Evolutionary conservation across 2,329 filamentous ascomycete species (phyloP).

Genomic region (Colletotrichum tamarilloi): DNA sequence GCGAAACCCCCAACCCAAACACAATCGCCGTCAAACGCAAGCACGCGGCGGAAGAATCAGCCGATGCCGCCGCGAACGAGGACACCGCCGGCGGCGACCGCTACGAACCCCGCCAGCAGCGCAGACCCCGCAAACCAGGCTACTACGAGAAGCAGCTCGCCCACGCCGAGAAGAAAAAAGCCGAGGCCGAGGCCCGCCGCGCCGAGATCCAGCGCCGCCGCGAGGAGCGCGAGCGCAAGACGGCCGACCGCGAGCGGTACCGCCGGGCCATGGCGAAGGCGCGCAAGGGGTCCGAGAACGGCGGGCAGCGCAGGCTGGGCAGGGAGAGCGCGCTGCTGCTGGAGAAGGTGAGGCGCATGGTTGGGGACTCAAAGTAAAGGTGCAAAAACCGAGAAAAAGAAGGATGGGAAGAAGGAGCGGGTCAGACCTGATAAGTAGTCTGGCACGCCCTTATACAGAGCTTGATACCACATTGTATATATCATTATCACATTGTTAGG

Average conservation of each 20-base stretch:
- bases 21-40: constrained; percentile 35
- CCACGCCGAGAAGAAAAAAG: constrained; percentile 56
- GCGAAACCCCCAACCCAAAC: constrained; percentile 35
- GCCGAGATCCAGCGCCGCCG: constrained; percentile 59
- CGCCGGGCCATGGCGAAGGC: constrained; percentile 79
- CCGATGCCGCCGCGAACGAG: not conserved
- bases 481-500: not conserved
- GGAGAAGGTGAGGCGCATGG: constrained; percentile 80
- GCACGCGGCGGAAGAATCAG: constrained; percentile 36
- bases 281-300: constrained; percentile 72
- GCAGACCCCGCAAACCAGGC: constrained; percentile 52
- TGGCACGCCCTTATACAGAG: not conserved
- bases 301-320: constrained; percentile 79
- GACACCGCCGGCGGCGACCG: constrained; percentile 18
- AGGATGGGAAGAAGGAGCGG: not conserved
- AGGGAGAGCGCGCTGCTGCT: constrained; percentile 83
- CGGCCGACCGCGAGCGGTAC: constrained; percentile 73
- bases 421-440: no score
- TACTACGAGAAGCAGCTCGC: constrained; percentile 74
- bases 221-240: constrained; percentile 73
- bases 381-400: not conserved
- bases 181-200: constrained; percentile 54
- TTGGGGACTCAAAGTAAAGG: constrained; percentile 53
- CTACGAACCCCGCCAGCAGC: constrained; percentile 35
- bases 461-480: constrained; percentile 27